Evolutionary conservation across 768 basidiomycete species (phyloP).

Genomic region (Trichaptum fuscoviolaceum): DNA sequence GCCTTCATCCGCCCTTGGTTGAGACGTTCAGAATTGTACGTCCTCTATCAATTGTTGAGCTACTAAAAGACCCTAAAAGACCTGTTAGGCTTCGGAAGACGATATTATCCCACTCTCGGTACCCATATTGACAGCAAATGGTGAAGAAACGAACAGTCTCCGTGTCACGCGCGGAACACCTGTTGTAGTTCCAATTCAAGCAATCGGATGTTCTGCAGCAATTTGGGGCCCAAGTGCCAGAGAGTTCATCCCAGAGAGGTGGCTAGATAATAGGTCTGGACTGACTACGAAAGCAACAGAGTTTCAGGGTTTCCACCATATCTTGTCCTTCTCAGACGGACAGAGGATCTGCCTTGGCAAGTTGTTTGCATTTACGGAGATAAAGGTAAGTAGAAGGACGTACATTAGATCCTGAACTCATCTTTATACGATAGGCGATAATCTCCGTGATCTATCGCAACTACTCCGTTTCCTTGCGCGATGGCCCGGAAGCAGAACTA

Average conservation of each 20-base stretch:
- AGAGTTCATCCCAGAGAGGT: constrained; percentile 59
- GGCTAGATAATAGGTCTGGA: constrained; percentile 37
- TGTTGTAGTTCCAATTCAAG: constrained; percentile 37
- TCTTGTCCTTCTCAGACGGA: constrained; percentile 42
- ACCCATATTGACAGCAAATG: constrained; percentile 27
- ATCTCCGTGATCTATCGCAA: constrained; percentile 36
- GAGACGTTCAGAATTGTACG: constrained; percentile 34
- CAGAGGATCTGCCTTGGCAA: constrained; percentile 40
- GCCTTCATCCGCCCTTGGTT: constrained; percentile 74
- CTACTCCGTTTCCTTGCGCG: constrained; percentile 34
- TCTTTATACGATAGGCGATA: constrained; percentile 27
- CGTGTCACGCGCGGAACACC: constrained; percentile 43
- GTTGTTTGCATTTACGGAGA: constrained; percentile 39
- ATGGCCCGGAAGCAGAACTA: constrained; percentile 33
- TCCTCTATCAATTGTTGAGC: no score
- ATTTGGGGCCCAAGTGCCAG: constrained; percentile 60
- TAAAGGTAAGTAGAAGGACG: constrained; percentile 29
- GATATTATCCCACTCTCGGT: constrained; percentile 53
- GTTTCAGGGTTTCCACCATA: constrained; percentile 32
- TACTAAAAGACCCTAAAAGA: no score
- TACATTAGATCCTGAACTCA: no score
- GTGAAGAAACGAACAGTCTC: constrained; percentile 25
- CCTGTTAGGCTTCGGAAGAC: constrained; percentile 42
- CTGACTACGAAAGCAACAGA: constrained; percentile 26
- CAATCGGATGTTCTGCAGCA: constrained; percentile 45